Evolutionary conservation across 1,284 basidiomycete genomes (phyloP).

Genomic region (Microbotryum silenes-acaulis): DNA sequence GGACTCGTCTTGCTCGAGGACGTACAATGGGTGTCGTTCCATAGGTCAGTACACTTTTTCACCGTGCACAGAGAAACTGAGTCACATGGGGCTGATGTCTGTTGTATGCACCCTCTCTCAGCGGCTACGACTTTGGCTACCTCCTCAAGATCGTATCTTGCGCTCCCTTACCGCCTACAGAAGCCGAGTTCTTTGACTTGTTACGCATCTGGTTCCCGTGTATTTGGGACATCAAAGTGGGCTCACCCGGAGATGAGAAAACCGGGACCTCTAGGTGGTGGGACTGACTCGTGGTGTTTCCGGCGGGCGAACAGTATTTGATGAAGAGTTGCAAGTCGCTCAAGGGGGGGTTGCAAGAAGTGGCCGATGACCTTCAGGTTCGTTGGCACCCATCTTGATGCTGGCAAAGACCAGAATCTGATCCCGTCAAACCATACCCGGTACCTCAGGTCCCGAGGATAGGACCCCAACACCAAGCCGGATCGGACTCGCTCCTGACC

Average conservation of each 20-base stretch:
- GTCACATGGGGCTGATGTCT: too few species aligned
- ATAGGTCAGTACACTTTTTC: slow-evolving; percentile 58
- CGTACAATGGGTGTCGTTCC: slow-evolving; percentile 96
- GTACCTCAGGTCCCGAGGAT: slow-evolving; percentile 66
- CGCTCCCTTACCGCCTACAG: slow-evolving; percentile 75
- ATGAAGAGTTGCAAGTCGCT: slow-evolving; percentile 81
- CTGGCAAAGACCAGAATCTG: not conserved
- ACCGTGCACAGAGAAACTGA: too few species aligned
- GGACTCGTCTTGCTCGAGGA: slow-evolving; percentile 84
- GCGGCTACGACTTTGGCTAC: slow-evolving; percentile 99
- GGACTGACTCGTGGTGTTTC: not conserved
- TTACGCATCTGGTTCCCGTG: slow-evolving; percentile 91
- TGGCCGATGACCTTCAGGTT: slow-evolving; percentile 86
- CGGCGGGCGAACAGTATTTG: slow-evolving; percentile 55
- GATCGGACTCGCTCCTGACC: slow-evolving; percentile 88
- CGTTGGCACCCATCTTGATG: slow-evolving; percentile 20
- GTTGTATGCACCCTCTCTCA: slow-evolving; percentile 38
- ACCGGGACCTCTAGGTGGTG: too few species aligned
- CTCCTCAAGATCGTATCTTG: slow-evolving; percentile 91
- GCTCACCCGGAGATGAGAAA: not conserved
- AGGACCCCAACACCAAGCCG: slow-evolving; percentile 89
- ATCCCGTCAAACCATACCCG: not conserved
- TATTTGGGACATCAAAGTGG: slow-evolving; percentile 79
- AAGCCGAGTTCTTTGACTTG: slow-evolving; percentile 83
- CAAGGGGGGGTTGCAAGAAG: slow-evolving; percentile 90